A percentile compares a stretch with the other conserved stretches of the same genome.
These are phyloP conservation scores for Selenicereus undatus DNA, from an alignment of 148 eudicot species.

Conservation along the genomic window DNA sequence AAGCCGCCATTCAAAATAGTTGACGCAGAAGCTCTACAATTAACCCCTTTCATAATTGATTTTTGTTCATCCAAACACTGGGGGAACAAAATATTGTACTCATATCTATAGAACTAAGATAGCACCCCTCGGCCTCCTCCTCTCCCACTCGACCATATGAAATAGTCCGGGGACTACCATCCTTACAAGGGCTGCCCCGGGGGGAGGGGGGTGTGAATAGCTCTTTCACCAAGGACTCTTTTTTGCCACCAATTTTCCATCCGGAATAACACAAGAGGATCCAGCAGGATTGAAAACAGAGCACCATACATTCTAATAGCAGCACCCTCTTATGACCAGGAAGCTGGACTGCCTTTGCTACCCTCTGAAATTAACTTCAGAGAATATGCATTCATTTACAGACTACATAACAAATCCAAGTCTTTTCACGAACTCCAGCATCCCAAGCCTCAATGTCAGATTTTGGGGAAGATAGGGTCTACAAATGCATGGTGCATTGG, in stretches of 20 bases:
- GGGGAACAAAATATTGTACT: no score
- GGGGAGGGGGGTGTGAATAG: no score
- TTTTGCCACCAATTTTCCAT: no score
- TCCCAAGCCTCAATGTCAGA: conserved; percentile 11
- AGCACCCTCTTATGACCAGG: neutral
- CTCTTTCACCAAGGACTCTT: no score
- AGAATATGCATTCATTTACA: neutral
- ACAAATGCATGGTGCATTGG: conserved; percentile 44
- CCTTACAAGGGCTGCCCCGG: no score
- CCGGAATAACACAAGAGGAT: no score
- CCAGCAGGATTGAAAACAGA: neutral
- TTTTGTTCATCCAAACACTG: no score
- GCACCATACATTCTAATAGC: neutral
- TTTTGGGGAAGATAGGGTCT: conserved; percentile 54
- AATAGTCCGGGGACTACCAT: no score
- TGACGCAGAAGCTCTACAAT: neutral
- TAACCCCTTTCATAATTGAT: neutral
- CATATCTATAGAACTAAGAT: no score
- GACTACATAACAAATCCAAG: neutral
- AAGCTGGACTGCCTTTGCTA: neutral
- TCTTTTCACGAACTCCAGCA: neutral
- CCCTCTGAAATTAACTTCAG: neutral
- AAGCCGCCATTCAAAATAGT: no score
- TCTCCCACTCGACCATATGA: no score
- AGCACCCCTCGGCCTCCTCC: no score